These are phyloP conservation scores for Colletotrichum truncatum DNA, from an alignment of 2,329 filamentous ascomycete genomes.

Conservation along the genomic window DNA sequence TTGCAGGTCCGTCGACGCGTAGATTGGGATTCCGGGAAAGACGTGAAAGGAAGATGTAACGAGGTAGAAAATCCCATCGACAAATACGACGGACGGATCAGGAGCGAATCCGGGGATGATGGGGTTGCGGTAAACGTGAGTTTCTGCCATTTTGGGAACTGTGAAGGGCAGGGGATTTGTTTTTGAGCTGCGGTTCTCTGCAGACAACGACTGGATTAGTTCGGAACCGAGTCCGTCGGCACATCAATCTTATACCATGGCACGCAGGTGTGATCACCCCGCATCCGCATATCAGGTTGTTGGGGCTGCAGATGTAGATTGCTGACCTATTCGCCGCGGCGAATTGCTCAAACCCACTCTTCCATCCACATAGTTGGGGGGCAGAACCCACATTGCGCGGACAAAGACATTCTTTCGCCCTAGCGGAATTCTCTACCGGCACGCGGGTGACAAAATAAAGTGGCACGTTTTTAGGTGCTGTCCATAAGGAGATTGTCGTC, in stretches of 20 bases:
- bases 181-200: neutral
- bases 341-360: neutral
- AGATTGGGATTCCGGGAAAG: constrained; percentile 61
- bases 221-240: neutral
- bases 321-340: neutral
- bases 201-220: neutral
- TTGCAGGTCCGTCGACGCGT: constrained; percentile 42
- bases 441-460: no score
- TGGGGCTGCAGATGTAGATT: neutral
- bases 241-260: neutral
- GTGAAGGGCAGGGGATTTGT: neutral
- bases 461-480: no score
- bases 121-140: constrained; percentile 33
- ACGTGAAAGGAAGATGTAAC: constrained; percentile 69
- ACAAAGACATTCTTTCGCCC: no score
- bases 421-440: no score
- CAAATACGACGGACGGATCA: constrained; percentile 40
- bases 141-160: neutral
- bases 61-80: constrained; percentile 41
- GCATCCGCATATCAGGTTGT: neutral
- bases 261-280: no score
- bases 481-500: no score
- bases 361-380: neutral
- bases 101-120: constrained; percentile 43
- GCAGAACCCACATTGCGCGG: neutral